Evolutionary conservation across 2,329 filamentous ascomycete genomes (phyloP).

Genomic region (Samsoniella hepiali): DNA sequence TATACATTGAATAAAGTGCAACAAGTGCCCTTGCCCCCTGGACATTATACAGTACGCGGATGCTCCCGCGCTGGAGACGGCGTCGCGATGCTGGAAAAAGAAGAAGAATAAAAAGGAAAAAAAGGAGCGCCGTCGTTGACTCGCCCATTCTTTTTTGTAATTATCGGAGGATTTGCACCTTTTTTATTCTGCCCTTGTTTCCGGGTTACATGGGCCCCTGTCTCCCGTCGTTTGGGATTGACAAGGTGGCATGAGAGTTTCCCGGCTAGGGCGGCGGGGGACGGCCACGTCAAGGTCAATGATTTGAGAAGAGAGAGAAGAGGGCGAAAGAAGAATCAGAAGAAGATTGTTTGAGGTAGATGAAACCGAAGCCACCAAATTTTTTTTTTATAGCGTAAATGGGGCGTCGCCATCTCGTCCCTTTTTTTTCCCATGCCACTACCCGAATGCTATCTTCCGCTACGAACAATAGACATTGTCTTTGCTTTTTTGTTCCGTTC

Average conservation of each 20-base stretch:
- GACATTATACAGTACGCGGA: background rate
- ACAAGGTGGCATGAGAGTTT: background rate
- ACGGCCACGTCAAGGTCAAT: background rate
- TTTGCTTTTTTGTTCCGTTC: constrained; percentile 1
- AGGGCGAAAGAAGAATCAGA: background rate
- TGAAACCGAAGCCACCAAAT: constrained; percentile 4
- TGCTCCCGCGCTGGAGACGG: background rate
- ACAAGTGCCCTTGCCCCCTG: background rate
- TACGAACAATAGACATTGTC: background rate
- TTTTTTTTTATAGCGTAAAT: background rate
- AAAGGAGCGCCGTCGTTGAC: too few species aligned
- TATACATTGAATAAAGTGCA: background rate
- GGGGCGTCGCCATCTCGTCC: background rate
- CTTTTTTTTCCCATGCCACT: too few species aligned
- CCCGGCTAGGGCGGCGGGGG: background rate
- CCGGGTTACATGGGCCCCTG: background rate
- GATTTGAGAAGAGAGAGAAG: background rate
- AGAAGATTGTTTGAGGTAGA: background rate
- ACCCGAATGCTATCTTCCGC: background rate
- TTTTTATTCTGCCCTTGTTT: background rate
- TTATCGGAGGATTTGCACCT: background rate
- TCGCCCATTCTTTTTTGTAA: too few species aligned
- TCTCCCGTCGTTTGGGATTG: constrained; percentile 10
- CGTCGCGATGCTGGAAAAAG: background rate
- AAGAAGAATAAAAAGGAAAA: too few species aligned